A percentile compares a stretch with the other conserved stretches of the same genome.
Evolutionary conservation across 768 basidiomycete genomes (phyloP).

Genomic region (Kwoniella europaea): DNA sequence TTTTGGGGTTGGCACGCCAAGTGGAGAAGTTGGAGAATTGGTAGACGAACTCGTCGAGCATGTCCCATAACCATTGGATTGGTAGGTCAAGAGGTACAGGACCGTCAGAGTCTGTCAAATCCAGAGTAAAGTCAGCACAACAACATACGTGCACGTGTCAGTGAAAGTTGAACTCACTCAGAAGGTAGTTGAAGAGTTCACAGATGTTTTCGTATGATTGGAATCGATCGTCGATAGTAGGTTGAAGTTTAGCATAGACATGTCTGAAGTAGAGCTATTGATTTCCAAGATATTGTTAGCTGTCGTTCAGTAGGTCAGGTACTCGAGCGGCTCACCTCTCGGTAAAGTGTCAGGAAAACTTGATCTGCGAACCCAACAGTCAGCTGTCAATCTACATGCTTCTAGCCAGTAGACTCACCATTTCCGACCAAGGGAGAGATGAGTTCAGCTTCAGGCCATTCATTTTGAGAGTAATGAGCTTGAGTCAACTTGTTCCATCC

Average conservation of each 20-base stretch:
- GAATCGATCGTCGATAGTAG: slow-evolving; percentile 96
- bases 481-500: slow-evolving; percentile 97
- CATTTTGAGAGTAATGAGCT: slow-evolving; percentile 88
- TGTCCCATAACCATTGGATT: slow-evolving; percentile 88
- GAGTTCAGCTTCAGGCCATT: slow-evolving; percentile 97
- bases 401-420: slow-evolving; percentile 62
- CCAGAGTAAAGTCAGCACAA: not conserved
- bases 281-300: not conserved
- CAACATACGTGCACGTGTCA: too few species aligned
- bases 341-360: slow-evolving; percentile 94
- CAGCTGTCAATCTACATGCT: not conserved
- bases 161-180: slow-evolving; percentile 67
- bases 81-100: slow-evolving; percentile 92
- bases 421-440: slow-evolving; percentile 94
- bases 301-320: not conserved
- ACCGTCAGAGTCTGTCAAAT: slow-evolving; percentile 77
- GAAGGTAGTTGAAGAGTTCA: slow-evolving; percentile 95
- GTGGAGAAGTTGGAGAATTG: slow-evolving; percentile 96
- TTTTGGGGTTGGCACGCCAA: slow-evolving; percentile 78
- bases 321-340: slow-evolving; percentile 71
- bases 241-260: slow-evolving; percentile 91
- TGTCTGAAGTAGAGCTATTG: slow-evolving; percentile 63
- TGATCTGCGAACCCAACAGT: slow-evolving; percentile 66
- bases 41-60: slow-evolving; percentile 70
- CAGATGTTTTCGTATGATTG: slow-evolving; percentile 91